Conservation (phyloP, 139 green algal genomes). For the Micractinium conductrix region DNA sequence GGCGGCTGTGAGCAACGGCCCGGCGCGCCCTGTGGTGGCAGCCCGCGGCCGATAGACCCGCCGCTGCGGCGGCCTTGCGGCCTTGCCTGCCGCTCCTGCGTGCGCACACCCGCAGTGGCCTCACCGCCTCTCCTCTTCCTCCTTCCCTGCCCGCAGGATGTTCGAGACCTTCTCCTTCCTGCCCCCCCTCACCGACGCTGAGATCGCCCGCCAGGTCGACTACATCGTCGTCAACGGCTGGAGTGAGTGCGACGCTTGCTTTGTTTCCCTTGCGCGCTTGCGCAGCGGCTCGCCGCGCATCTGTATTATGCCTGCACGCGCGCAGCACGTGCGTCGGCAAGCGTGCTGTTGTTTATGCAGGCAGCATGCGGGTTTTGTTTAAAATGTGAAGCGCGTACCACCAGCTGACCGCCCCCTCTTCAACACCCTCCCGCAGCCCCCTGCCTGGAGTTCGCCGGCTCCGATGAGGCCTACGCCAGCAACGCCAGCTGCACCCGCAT, state of each 20-base stretch:
- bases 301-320: too few species aligned
- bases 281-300: too few species aligned
- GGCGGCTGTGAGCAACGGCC: background rate
- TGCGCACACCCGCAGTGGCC: background rate
- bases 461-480: constrained; percentile 76
- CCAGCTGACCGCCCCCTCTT: background rate
- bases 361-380: too few species aligned
- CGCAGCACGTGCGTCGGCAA: too few species aligned
- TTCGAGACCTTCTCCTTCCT: constrained; percentile 99
- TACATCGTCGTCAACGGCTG: constrained; percentile 94
- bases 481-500: constrained; percentile 73
- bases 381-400: too few species aligned
- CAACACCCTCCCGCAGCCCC: constrained; percentile 49
- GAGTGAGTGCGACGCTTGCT: too few species aligned
- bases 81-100: background rate
- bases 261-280: too few species aligned
- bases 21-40: background rate
- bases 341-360: too few species aligned
- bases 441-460: constrained; percentile 95
- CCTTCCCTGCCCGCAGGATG: constrained; percentile 63
- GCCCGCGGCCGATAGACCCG: background rate
- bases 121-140: background rate
- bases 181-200: constrained; percentile 87
- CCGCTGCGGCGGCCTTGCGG: too few species aligned
- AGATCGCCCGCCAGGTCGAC: constrained; percentile 94